A percentile compares a stretch with the other conserved stretches of the same genome.
These are phyloP conservation scores for Candida vaughaniae DNA, from an alignment of 805 yeast genomes.

Conservation along the genomic window DNA sequence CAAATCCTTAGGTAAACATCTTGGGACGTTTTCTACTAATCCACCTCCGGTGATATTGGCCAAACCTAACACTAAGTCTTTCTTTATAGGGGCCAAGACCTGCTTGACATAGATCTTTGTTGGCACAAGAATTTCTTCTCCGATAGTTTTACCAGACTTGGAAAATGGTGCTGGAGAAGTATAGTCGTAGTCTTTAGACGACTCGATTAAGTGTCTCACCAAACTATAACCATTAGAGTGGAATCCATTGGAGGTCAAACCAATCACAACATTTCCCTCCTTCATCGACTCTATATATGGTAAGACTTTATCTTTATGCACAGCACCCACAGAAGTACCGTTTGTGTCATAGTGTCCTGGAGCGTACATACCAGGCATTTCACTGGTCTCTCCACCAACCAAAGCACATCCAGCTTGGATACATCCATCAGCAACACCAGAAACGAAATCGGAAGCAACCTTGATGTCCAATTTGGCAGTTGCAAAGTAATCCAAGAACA, in stretches of 20 bases:
- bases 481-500: constrained; percentile 95
- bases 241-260: constrained; percentile 86
- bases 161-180: constrained; percentile 82
- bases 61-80: constrained; percentile 74
- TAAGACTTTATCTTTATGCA: constrained; percentile 65
- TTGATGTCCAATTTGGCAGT: constrained; percentile 85
- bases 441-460: constrained; percentile 83
- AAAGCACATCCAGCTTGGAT: constrained; percentile 93
- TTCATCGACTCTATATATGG: constrained; percentile 71
- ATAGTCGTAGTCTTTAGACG: constrained; percentile 69
- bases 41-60: constrained; percentile 99
- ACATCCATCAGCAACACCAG: constrained; percentile 97
- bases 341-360: constrained; percentile 96
- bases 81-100: constrained; percentile 67
- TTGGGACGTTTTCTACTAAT: constrained; percentile 90
- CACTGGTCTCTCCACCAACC: constrained; percentile 98
- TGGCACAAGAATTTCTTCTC: constrained; percentile 83
- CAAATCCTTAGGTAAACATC: constrained; percentile 80
- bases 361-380: constrained; percentile 98
- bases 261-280: constrained; percentile 79
- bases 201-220: constrained; percentile 87
- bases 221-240: constrained; percentile 97
- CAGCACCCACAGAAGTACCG: constrained; percentile 99
- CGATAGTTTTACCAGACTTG: constrained; percentile 63
- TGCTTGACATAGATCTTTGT: constrained; percentile 95